Evolutionary conservation across 2,329 filamentous ascomycete species (phyloP).

Genomic region (Cladosporium colombiae): DNA sequence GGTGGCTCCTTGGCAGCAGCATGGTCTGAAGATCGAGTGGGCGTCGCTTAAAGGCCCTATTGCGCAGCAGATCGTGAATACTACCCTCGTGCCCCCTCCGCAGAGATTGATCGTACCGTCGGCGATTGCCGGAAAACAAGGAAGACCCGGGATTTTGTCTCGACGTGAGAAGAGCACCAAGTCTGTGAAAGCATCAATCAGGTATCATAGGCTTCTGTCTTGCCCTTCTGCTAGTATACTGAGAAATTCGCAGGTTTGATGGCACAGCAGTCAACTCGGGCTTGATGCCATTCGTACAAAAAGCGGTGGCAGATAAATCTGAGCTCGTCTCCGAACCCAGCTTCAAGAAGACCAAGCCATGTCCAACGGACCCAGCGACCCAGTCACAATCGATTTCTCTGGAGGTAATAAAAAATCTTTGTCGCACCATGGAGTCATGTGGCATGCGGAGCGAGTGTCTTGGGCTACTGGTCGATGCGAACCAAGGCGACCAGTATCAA

Average conservation of each 20-base stretch:
- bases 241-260: neutral
- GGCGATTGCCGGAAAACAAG: neutral
- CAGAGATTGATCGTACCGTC: neutral
- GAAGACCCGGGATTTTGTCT: neutral
- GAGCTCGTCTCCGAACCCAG: neutral
- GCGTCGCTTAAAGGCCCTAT: neutral
- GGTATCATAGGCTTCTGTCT: neutral
- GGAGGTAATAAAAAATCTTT: conserved; percentile 20
- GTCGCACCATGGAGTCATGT: conserved; percentile 15
- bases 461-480: conserved; percentile 12
- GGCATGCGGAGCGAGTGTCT: conserved; percentile 17
- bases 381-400: neutral
- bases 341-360: neutral
- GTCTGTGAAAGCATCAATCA: neutral
- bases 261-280: neutral
- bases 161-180: neutral
- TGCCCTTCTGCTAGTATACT: neutral
- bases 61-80: neutral
- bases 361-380: neutral
- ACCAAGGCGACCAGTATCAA: conserved; percentile 14
- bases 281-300: neutral
- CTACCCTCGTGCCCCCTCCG: neutral
- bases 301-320: neutral
- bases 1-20: neutral
- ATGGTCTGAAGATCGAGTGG: neutral